phyloP scores from a whole-genome alignment of 2,329 filamentous ascomycete species.

The Dothistroma septosporum region DNA sequence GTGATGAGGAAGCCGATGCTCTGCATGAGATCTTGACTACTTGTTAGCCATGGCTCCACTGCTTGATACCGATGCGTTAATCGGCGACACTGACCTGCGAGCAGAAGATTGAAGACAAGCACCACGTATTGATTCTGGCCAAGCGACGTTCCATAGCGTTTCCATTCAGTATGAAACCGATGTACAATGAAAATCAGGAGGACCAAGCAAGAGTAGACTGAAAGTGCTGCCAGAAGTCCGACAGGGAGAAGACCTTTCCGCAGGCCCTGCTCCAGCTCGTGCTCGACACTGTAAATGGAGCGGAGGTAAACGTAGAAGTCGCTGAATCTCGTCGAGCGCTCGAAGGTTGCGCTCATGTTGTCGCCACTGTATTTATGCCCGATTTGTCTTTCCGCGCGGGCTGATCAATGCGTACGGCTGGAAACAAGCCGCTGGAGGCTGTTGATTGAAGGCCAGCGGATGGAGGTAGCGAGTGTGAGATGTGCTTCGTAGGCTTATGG shows the following conservation, averaged over 20 bases:
- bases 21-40: constrained; percentile 56
- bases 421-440: too few species aligned
- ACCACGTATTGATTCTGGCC: constrained; percentile 62
- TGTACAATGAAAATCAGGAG: constrained; percentile 32
- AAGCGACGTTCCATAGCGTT: constrained; percentile 30
- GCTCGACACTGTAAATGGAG: not conserved
- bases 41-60: not conserved
- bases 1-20: constrained; percentile 61
- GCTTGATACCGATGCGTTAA: not conserved
- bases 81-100: constrained; percentile 41
- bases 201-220: constrained; percentile 26
- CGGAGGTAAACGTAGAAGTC: not conserved
- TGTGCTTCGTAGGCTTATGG: not conserved
- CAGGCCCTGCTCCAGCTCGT: constrained; percentile 20
- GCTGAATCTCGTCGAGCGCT: not conserved
- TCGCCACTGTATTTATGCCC: not conserved
- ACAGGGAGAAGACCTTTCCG: constrained; percentile 31
- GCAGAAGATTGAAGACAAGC: constrained; percentile 64
- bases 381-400: not conserved
- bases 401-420: not conserved
- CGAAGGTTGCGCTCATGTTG: not conserved
- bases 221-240: constrained; percentile 30
- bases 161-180: constrained; percentile 31
- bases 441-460: not conserved
- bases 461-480: not conserved